Conservation (phyloP, 306 rosid species). For the Sindora glabra region DNA sequence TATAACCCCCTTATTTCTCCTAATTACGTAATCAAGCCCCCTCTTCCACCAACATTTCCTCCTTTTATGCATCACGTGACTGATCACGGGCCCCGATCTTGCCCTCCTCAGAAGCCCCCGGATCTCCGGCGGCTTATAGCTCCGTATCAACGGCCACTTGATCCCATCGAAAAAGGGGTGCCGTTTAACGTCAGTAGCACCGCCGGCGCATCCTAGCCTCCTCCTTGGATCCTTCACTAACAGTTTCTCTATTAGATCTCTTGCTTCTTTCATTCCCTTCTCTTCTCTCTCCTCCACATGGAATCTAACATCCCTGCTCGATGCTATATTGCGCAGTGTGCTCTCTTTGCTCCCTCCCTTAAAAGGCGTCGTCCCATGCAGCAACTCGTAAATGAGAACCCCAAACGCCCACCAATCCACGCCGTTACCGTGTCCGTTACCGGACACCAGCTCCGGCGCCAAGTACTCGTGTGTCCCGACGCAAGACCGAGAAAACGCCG, state of each 20-base stretch:
- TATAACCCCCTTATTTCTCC: conserved; percentile 18
- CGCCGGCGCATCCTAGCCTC: conserved; percentile 58
- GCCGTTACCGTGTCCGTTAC: conserved; percentile 73
- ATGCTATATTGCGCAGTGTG: conserved; percentile 68
- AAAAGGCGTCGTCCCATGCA: conserved; percentile 77
- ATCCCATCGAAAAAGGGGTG: conserved; percentile 79
- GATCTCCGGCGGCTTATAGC: conserved; percentile 54
- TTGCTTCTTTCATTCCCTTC: conserved; percentile 41
- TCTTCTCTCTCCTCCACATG: conserved; percentile 32
- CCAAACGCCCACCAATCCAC: conserved; percentile 99
- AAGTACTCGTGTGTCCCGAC: conserved; percentile 89
- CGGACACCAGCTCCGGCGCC: conserved; percentile 74
- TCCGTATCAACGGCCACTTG: conserved; percentile 80
- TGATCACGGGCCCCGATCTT: conserved; percentile 31
- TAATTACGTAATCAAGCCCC: conserved; percentile 23
- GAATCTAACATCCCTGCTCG: conserved; percentile 40
- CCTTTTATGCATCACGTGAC: conserved; percentile 19
- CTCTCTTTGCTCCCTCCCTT: conserved; percentile 63
- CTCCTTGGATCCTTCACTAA: conserved; percentile 56
- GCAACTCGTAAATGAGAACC: conserved; percentile 57
- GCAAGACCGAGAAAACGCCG: conserved; percentile 72
- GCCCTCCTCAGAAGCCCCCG: conserved; percentile 34
- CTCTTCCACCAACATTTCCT: conserved; percentile 54
- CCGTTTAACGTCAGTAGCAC: conserved; percentile 73
- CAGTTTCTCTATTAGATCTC: conserved; percentile 55